phyloP scores from a whole-genome alignment of 176 grass and related monocot genomes.

The Rhynchospora breviuscula region DNA sequence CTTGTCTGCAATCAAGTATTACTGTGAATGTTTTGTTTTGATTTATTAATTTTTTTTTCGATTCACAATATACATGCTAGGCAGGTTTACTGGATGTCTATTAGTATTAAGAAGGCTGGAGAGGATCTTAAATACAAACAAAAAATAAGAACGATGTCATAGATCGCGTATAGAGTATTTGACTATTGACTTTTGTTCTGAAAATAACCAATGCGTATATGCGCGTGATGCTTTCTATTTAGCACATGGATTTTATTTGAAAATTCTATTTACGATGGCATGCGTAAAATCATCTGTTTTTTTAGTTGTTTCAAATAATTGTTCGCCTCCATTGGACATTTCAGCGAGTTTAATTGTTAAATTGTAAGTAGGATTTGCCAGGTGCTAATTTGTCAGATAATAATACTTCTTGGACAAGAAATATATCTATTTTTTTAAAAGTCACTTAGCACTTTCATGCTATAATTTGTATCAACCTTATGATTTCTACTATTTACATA shows the following conservation, averaged over 20 bases:
- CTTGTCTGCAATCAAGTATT: no score
- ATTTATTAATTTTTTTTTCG: no score
- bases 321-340: not conserved
- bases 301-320: not conserved
- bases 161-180: not conserved
- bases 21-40: no score
- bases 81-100: no score
- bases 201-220: no score
- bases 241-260: not conserved
- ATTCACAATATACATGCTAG: no score
- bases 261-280: not conserved
- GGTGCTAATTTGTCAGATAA: not conserved
- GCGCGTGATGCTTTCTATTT: not conserved
- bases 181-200: not conserved
- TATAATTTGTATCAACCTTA: not conserved
- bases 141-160: not conserved
- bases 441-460: not conserved
- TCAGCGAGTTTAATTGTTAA: not conserved
- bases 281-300: not conserved
- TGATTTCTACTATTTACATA: not conserved
- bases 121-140: not conserved
- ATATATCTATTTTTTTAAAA: not conserved
- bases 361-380: not conserved
- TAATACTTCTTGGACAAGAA: not conserved
- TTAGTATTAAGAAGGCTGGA: not conserved